Conservation (phyloP, 75 land plant genomes). For the Pinus albicaulis region DNA sequence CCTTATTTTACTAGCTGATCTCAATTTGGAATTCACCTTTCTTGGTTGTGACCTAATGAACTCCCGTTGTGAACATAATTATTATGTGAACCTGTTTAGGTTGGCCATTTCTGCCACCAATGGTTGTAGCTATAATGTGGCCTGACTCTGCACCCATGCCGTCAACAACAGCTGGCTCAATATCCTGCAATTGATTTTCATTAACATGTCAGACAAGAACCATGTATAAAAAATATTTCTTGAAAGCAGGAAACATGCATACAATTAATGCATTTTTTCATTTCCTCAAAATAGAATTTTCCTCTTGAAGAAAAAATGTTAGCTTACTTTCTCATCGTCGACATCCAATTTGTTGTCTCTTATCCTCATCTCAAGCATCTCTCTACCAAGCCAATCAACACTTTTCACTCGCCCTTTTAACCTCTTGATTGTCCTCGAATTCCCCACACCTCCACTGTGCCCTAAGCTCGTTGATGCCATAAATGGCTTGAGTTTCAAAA, state of each 20-base stretch:
- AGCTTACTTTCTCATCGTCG: constrained; percentile 15
- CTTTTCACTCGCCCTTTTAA: constrained; percentile 13
- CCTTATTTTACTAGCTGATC: constrained; percentile 78
- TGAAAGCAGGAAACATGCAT: too few species aligned
- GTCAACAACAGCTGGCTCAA: constrained; percentile 40
- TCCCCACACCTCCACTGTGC: constrained; percentile 50
- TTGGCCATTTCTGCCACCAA: constrained; percentile 84
- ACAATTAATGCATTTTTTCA: too few species aligned
- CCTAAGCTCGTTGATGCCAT: constrained; percentile 56
- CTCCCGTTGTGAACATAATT: neutral
- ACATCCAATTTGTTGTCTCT: constrained; percentile 43
- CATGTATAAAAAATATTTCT: neutral
- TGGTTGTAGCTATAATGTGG: constrained; percentile 82
- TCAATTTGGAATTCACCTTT: constrained; percentile 62
- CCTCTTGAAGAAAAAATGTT: neutral
- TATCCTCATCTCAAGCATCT: too few species aligned
- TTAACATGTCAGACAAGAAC: neutral
- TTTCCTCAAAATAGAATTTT: too few species aligned
- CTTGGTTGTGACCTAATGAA: neutral
- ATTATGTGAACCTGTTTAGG: constrained; percentile 70
- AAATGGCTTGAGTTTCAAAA: constrained; percentile 1
- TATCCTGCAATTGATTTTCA: neutral
- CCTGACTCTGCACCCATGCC: constrained; percentile 85
- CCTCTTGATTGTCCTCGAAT: constrained; percentile 35
- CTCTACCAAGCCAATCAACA: too few species aligned